Base-by-base conservation (phyloP, 148 eudicot species). In the Gaultheria prostrata region DNA sequence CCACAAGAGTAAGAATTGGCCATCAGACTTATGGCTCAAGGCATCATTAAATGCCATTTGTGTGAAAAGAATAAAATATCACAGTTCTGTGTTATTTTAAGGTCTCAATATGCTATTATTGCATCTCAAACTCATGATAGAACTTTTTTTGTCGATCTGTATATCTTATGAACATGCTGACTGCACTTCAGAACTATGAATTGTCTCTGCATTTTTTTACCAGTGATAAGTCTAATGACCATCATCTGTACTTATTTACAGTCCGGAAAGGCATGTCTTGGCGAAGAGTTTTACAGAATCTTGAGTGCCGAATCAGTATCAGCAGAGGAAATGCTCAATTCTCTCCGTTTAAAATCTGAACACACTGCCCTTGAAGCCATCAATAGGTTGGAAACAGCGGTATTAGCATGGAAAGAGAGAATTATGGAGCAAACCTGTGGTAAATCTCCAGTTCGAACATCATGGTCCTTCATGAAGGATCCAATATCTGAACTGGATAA, bases 301-400 rank as follows among this genome's bases (percentile, higher is more conserved):
- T 72, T 97, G 80, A 83, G 87, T 35, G 82, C 89, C 61, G 98
- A 88, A 32, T 88, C 94, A 67, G 85, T 84, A 63, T 88, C 98
- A 72, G 83, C 89, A 12, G 83, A 71, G 12, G 94, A 93, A n/a
- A 92, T 91, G 88, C 51, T 89, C 69, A 87, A 85, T 82, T 88
- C 87, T 18, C 88, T 97, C 76, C 86, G 91, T 77, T 87, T 95
- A 84, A 88, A 87, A 83, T 91, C 97, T 51, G 98, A 93, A 63
- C 92, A 91, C 71, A 88, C 86, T 45, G 97, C 91, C 71, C 98
- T 97, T 54, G 93, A 95, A 82, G 88, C 90, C 80, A 83, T 93
- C 85, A 97, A 97, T 85, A 93, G 89, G 89, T 79, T 97, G 91
- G 99, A 97, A 89, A 90, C 95, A 46, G 98, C 98, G 72, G 85